These are phyloP conservation scores for Sarcocystis neurona DNA, from an alignment of 169 alveolate species.

Conservation along the genomic window DNA sequence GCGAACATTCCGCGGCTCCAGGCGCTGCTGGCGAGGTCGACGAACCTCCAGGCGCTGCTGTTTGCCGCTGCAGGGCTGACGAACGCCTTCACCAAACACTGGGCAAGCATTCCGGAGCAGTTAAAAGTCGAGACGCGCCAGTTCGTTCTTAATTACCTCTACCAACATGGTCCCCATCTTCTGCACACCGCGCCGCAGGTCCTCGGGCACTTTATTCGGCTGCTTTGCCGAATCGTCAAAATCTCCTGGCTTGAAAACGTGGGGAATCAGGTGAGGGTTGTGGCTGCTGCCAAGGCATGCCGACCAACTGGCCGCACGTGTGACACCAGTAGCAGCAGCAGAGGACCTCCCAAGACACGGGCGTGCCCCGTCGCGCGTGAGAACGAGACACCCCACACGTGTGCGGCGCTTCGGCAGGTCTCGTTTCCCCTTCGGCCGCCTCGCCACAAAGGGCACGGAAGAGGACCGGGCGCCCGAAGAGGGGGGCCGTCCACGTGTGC, in stretches of 20 bases:
- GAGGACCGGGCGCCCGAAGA: no score
- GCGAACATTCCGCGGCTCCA: constrained; percentile 73
- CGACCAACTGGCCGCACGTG: no score
- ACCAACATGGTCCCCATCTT: constrained; percentile 90
- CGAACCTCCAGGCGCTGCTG: constrained; percentile 75
- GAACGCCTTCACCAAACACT: constrained; percentile 76
- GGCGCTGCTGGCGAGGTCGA: constrained; percentile 73
- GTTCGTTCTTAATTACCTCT: constrained; percentile 84
- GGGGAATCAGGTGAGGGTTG: constrained; percentile 44
- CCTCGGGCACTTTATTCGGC: constrained; percentile 86
- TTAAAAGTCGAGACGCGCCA: constrained; percentile 87
- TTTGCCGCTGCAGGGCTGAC: constrained; percentile 76
- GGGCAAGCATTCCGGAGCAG: constrained; percentile 85
- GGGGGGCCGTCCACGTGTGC: no score
- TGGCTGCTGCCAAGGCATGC: background rate
- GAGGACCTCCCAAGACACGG: no score
- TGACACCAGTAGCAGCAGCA: no score
- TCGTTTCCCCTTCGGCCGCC: no score
- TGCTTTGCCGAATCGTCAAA: constrained; percentile 86
- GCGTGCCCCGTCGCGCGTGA: no score
- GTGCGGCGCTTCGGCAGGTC: no score
- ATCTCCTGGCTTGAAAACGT: constrained; percentile 86
- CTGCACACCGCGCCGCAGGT: constrained; percentile 87
- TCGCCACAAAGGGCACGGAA: no score
- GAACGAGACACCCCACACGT: no score